phyloP scores from a whole-genome alignment of 495 filamentous ascomycete genomes.

The Trichocladium antarcticum region DNA sequence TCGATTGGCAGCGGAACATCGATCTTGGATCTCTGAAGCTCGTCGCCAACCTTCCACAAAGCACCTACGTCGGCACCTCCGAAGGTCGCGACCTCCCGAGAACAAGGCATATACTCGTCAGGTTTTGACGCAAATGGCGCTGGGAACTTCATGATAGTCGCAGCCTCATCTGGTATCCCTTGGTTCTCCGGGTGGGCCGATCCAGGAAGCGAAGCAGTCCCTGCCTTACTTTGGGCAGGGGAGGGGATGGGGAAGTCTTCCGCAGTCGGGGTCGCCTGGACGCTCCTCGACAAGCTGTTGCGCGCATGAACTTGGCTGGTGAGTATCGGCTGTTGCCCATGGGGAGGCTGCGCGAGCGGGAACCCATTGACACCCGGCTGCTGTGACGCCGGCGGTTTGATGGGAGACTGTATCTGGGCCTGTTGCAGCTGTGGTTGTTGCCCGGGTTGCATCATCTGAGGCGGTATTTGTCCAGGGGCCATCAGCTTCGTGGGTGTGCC shows the following conservation, averaged over 20 bases:
- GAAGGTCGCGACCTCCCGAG: constrained; percentile 46
- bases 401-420: constrained; percentile 36
- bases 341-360: constrained; percentile 37
- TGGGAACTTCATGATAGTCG: constrained; percentile 22
- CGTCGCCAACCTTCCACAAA: constrained; percentile 48
- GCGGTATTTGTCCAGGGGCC: constrained; percentile 33
- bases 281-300: constrained; percentile 34
- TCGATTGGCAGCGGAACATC: constrained; percentile 65
- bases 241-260: constrained; percentile 35
- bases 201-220: constrained; percentile 25
- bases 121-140: constrained; percentile 28
- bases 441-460: constrained; percentile 40
- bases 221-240: constrained; percentile 31
- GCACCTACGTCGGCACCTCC: constrained; percentile 56
- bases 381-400: constrained; percentile 39
- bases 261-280: constrained; percentile 29
- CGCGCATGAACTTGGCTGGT: constrained; percentile 24
- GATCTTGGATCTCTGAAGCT: constrained; percentile 53
- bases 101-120: constrained; percentile 51
- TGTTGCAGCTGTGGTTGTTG: constrained; percentile 40
- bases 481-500: constrained; percentile 29
- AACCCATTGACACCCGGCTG: constrained; percentile 42
- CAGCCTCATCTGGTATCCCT: constrained; percentile 14
- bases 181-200: constrained; percentile 26
- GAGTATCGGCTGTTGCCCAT: constrained; percentile 29